These are phyloP conservation scores for Manihot esculenta DNA, from an alignment of 441 rosid species.

Conservation along the genomic window DNA sequence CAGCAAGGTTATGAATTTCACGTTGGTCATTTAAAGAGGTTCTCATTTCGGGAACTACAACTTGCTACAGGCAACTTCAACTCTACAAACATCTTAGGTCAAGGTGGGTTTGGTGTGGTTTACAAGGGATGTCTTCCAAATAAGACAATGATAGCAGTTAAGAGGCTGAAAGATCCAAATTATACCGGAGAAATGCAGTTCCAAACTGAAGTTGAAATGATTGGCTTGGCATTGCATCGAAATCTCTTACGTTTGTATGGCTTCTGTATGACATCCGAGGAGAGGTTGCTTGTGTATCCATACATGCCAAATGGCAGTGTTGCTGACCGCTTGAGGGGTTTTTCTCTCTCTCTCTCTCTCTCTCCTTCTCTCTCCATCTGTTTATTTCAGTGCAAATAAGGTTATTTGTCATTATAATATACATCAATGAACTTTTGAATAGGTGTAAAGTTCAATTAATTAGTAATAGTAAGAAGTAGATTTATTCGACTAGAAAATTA, in stretches of 20 bases:
- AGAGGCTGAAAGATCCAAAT: conserved; percentile 88
- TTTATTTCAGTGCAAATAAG: neutral
- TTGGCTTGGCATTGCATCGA: conserved; percentile 88
- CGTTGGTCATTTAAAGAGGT: conserved; percentile 77
- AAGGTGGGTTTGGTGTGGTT: conserved; percentile 91
- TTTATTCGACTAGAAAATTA: neutral
- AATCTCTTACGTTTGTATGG: conserved; percentile 81
- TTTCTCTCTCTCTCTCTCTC: neutral
- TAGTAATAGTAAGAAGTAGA: neutral
- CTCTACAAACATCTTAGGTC: conserved; percentile 74
- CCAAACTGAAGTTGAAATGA: conserved; percentile 96
- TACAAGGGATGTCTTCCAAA: conserved; percentile 84
- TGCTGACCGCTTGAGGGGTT: conserved; percentile 88
- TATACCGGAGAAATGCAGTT: conserved; percentile 91
- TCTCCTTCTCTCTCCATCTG: too few species aligned
- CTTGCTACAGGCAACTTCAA: conserved; percentile 72
- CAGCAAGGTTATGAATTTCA: conserved; percentile 87
- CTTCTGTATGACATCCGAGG: conserved; percentile 79
- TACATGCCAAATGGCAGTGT: conserved; percentile 96
- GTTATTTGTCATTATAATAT: neutral
- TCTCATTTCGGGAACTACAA: conserved; percentile 77
- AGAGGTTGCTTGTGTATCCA: conserved; percentile 89
- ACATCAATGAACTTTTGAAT: neutral
- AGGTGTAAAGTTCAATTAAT: neutral
- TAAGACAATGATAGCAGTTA: conserved; percentile 71